Percentiles rank a stretch among this genome's conserved stretches.
phyloP scores from a whole-genome alignment of 371 early-diverging fungal species.

The Mortierella sp. region DNA sequence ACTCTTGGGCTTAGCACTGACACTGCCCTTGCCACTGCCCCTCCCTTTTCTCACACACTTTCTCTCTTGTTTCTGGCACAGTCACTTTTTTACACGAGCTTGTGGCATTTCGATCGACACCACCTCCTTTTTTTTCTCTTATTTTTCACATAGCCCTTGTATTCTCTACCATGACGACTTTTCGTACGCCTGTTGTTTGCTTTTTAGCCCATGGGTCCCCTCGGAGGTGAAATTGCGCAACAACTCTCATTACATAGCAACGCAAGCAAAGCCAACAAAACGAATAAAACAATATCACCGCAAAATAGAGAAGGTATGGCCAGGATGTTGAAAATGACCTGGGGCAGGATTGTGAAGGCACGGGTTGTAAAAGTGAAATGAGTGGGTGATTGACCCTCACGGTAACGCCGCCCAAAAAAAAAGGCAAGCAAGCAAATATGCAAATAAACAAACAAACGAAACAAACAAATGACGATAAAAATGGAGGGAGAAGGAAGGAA shows the following conservation, averaged over 20 bases:
- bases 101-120: constrained; percentile 4
- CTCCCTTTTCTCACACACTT: neutral
- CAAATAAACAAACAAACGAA: too few relatives aligned
- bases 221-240: neutral
- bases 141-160: neutral
- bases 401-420: too few relatives aligned
- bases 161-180: neutral
- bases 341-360: too few relatives aligned
- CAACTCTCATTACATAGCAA: neutral
- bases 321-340: too few relatives aligned
- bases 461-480: too few relatives aligned
- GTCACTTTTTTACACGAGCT: neutral
- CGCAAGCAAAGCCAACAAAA: neutral
- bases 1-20: neutral
- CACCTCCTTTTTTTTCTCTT: neutral
- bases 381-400: too few relatives aligned
- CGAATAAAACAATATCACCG: neutral
- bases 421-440: too few relatives aligned
- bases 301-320: too few relatives aligned
- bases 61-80: neutral
- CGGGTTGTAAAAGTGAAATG: too few relatives aligned
- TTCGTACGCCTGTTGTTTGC: neutral
- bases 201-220: neutral
- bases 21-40: neutral
- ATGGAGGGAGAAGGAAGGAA: too few relatives aligned